Evolutionary conservation across 2,329 filamentous ascomycete species (phyloP), one percentile per base, ranked within the genome.

Genomic region (Colletotrichum sansevieriae): DNA sequence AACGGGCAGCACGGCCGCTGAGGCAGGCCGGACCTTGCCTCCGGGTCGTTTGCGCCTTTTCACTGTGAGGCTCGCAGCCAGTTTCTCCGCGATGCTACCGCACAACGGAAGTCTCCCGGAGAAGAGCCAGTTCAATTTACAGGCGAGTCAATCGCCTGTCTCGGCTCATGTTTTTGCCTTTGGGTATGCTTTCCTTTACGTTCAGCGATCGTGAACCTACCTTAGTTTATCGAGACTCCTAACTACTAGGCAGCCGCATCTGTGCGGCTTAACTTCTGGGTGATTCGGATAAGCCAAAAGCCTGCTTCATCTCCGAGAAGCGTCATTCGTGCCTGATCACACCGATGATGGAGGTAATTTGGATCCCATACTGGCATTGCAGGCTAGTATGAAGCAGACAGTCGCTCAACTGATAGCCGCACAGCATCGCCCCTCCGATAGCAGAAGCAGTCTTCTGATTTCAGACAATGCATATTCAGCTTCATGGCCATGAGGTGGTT

Each of bases 141-240:
- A 37, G 35, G 13, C 52, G 60, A 67, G 60, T 67, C 52, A 58
- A 64, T 39, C 44, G 3, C 20, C 20, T 57, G 64, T 63, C 64
- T 63, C 64, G 64, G 41, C 59, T 44, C 65, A 58, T 64, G 37
- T 54, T 67, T 52, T 57, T 25, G 60, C 29, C 20, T 35, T 43
- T 56, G 8, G 18, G 10, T 18, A 52, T 52, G 59, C 44, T 52
- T 64, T 51, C 37, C 13, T 52, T 10, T 52, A 4, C 49, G 15
- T 22, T 20, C 20, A 47, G 20, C 43, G n/a, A 58, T 51, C 22
- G 51, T 29, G 52, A 39, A 56, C 43, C 41, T 33, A 46, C 12
- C 8, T 51, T 57, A 66, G 63, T 25, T 15, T 55, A 63, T 66
- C 49, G 33, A 11, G 6, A 25, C 15, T 25, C 22, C 37, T 33